Percentiles rank a stretch among this genome's conserved stretches.
Evolutionary conservation across 306 rosid genomes (phyloP).

Genomic region (Inga laurina): DNA sequence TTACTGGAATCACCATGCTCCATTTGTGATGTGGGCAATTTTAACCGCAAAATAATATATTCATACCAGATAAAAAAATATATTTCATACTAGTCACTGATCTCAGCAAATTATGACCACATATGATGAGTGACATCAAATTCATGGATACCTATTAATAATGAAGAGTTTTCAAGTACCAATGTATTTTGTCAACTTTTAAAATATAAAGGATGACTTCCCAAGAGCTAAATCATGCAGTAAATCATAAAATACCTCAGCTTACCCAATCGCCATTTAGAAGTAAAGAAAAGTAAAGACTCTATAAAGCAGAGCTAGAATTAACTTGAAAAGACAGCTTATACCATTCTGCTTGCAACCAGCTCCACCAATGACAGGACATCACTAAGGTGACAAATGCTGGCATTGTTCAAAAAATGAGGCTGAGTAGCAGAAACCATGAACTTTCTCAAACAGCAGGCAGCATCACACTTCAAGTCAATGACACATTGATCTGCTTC

Average conservation of each 20-base stretch:
- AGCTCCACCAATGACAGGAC: slow-evolving; percentile 82
- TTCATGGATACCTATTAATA: neutral
- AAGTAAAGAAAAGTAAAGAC: slow-evolving; percentile 26
- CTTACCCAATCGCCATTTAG: neutral
- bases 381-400: slow-evolving; percentile 51
- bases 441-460: slow-evolving; percentile 45
- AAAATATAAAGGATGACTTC: slow-evolving; percentile 6
- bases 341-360: slow-evolving; percentile 70
- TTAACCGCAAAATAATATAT: neutral
- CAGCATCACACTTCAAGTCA: slow-evolving; percentile 35
- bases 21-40: slow-evolving; percentile 4
- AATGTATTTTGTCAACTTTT: neutral
- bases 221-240: neutral
- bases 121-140: neutral
- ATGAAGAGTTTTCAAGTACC: neutral
- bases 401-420: slow-evolving; percentile 12
- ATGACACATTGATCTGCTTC: slow-evolving; percentile 27
- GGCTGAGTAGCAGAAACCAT: slow-evolving; percentile 40
- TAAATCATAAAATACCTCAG: neutral
- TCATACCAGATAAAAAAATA: neutral
- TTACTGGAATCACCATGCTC: neutral
- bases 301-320: slow-evolving; percentile 3
- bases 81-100: neutral
- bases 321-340: slow-evolving; percentile 29
- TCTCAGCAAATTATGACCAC: neutral